Base-by-base conservation (phyloP, 2,329 filamentous ascomycete species). In the Myriangium duriaei region DNA sequence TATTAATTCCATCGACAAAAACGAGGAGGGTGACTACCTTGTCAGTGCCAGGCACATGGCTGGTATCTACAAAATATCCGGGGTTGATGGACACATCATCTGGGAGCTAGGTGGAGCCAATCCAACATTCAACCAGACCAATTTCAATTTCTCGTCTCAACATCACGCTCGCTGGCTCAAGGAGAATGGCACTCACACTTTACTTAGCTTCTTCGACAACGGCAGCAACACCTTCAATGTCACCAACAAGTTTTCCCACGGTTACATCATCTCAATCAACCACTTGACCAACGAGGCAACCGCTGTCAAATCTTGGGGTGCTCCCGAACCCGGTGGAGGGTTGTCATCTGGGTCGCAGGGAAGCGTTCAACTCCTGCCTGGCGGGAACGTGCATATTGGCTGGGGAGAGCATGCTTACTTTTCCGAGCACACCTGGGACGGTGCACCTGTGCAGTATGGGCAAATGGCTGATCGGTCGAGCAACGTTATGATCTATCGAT, bases 191-290 rank as follows among this genome's bases (percentile, higher is more conserved):
- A 59, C 64, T 2, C 61, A 69, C 36, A 69, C 70, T 7, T 50
- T 66, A 5, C 59, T 74, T 40, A 68, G 66, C 4, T 57, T 75
- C 35, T 74, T 66, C 45, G 68, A 72, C 46, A 74, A 75, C 51
- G 62, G 61, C 12, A 67, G 63, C 5, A 63, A 71, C 41, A 64
- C 60, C 10, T 62, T 60, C 29, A 65, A 68, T 47, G 52, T 56
- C 3, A 60, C 55, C 6, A 49, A 48, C 16, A 41, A 48, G 7
- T 55, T 49, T 43, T 60, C 57, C 3, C 64, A 65, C 17, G 70
- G 62, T n/a, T 57, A 65, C 51, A 60, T 65, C 45, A 54, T 69
- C 42, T 52, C 48, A 6, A 57, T 69, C 38, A 62, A 69, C 51
- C 63, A 64, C 39, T 50, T 52, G 1, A 50, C 51, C 11, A 56